Conservation (phyloP, 75 land plant species). For the Cupressus sempervirens region DNA sequence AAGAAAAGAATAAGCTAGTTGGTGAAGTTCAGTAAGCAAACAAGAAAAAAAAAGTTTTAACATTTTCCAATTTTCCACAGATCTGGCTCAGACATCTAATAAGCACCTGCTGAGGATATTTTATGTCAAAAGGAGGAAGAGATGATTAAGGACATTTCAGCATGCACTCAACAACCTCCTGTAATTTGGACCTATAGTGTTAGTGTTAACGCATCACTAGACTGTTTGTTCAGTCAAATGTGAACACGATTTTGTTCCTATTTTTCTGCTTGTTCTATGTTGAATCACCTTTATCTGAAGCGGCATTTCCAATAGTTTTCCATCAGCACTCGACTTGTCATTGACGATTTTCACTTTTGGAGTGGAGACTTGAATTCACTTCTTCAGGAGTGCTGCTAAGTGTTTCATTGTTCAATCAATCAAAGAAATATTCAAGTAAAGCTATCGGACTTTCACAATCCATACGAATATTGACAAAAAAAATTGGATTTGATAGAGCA, state of each 20-base stretch:
- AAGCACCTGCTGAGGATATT: background rate
- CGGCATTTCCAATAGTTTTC: background rate
- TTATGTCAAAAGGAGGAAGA: background rate
- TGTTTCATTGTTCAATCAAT: background rate
- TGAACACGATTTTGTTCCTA: background rate
- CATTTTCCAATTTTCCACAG: background rate
- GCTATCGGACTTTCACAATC: too few relatives aligned
- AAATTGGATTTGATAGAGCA: too few relatives aligned
- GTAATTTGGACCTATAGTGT: background rate
- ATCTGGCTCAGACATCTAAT: background rate
- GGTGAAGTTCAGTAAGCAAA: too few relatives aligned
- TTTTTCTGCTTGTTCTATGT: background rate
- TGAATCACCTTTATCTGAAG: background rate
- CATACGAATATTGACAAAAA: too few relatives aligned
- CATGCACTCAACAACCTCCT: background rate
- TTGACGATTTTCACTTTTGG: background rate
- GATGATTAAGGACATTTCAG: background rate
- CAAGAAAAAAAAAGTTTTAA: background rate
- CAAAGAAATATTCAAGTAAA: background rate
- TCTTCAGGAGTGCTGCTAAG: background rate
- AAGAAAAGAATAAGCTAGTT: too few relatives aligned
- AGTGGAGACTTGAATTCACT: background rate
- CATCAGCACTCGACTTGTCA: background rate
- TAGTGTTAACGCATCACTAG: background rate
- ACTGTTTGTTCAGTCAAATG: constrained; percentile 1